Conservation (phyloP, 148 eudicot genomes). For the Rhododendron mucronatum region DNA sequence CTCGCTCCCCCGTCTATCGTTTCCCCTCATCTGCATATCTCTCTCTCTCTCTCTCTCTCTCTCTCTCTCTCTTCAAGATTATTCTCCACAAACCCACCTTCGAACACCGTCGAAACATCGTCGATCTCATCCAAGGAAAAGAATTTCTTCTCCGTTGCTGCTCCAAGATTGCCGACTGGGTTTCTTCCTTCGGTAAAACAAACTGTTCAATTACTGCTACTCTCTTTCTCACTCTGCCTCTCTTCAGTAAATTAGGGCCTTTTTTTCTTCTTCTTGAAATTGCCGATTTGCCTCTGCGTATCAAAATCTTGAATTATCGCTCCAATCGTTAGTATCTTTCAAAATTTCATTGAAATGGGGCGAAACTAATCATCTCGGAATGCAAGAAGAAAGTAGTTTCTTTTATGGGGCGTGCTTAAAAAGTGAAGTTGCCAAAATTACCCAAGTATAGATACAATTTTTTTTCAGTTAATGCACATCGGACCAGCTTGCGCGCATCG, state of each 20-base stretch:
- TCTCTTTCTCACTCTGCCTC: background rate
- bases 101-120: background rate
- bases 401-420: background rate
- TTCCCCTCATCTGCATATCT: too few species aligned
- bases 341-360: background rate
- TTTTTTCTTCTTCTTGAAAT: background rate
- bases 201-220: background rate
- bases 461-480: too few species aligned
- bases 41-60: background rate
- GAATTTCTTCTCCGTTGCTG: background rate
- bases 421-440: background rate
- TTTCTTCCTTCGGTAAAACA: background rate
- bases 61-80: background rate
- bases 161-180: background rate
- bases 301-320: background rate
- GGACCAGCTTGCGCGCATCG: background rate
- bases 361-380: background rate
- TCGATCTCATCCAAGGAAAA: background rate
- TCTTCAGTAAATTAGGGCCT: background rate
- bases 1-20: too few species aligned
- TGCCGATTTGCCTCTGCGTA: background rate
- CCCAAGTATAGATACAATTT: background rate
- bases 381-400: background rate
- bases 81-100: background rate
- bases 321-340: background rate